Percentiles rank a stretch among this genome's conserved stretches.
Conservation (phyloP, 2,329 filamentous ascomycete genomes). For the Clonostachys sp. region DNA sequence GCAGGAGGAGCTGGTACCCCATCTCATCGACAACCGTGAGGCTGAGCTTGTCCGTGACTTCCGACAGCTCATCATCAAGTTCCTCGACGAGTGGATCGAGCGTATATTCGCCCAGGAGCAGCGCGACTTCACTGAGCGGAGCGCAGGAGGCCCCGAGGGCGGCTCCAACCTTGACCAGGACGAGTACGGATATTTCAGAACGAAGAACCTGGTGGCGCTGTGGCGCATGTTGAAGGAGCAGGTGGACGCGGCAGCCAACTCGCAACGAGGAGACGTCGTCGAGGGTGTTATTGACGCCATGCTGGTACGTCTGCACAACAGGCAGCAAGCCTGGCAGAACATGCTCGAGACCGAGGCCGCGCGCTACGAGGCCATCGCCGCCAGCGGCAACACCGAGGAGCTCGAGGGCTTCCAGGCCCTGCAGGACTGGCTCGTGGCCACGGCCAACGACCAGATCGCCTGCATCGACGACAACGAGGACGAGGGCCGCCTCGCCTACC, state of each 20-base stretch:
- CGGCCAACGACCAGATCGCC: constrained; percentile 97
- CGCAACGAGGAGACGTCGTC: constrained; percentile 81
- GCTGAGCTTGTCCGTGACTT: constrained; percentile 90
- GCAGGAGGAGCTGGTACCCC: constrained; percentile 72
- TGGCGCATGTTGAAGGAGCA: constrained; percentile 98
- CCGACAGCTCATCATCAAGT: constrained; percentile 89
- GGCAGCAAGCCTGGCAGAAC: constrained; percentile 82
- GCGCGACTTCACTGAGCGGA: constrained; percentile 74
- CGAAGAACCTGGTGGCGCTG: constrained; percentile 86
- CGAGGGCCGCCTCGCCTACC: constrained; percentile 70
- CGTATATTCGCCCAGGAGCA: constrained; percentile 81
- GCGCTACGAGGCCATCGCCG: constrained; percentile 54
- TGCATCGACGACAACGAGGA: constrained; percentile 92
- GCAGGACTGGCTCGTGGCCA: constrained; percentile 94
- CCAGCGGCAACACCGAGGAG: constrained; percentile 32
- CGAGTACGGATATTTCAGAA: constrained; percentile 86
- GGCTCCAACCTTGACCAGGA: constrained; percentile 76
- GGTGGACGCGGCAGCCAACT: constrained; percentile 77
- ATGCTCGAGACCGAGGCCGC: constrained; percentile 82
- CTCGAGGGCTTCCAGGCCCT: constrained; percentile 70
- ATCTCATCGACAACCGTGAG: constrained; percentile 87
- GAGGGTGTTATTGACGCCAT: constrained; percentile 96
- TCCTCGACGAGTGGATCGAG: constrained; percentile 96
- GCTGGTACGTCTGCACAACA: constrained; percentile 78
- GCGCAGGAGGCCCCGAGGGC: constrained; percentile 29